A percentile compares a stretch with the other conserved stretches of the same genome.
These are phyloP conservation scores for Cryptococcus wingfieldii DNA, from an alignment of 1,284 basidiomycete genomes.

Conservation along the genomic window DNA sequence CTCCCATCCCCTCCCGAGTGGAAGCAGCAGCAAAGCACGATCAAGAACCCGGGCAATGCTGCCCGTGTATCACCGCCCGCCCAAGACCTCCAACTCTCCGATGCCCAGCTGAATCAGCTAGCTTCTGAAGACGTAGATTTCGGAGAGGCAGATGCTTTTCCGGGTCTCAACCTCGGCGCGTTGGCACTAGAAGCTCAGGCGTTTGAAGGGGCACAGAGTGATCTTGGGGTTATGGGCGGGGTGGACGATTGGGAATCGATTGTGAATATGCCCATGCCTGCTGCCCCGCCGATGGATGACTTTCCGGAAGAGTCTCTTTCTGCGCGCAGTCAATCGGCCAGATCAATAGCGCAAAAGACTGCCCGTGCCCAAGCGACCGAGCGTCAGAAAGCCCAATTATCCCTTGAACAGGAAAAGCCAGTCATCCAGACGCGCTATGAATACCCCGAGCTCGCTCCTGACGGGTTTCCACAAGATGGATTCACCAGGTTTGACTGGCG, in stretches of 20 bases:
- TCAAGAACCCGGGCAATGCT: too few species aligned
- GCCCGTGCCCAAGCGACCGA: not conserved
- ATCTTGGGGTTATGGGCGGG: not conserved
- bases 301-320: not conserved
- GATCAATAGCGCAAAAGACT: not conserved
- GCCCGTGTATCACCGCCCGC: too few species aligned
- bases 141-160: too few species aligned
- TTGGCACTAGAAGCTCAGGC: too few species aligned
- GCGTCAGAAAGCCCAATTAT: not conserved
- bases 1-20: too few species aligned
- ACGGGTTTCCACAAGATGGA: conserved; percentile 23
- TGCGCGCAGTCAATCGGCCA: not conserved
- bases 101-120: too few species aligned
- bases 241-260: not conserved
- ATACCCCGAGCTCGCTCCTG: conserved; percentile 12
- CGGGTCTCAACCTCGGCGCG: too few species aligned
- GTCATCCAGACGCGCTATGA: not conserved
- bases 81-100: too few species aligned
- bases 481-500: conserved; percentile 41
- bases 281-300: not conserved
- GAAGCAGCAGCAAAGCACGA: too few species aligned
- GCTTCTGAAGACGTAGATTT: too few species aligned
- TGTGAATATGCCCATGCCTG: not conserved
- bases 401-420: not conserved
- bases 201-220: too few species aligned